phyloP scores from a whole-genome alignment of 2,329 filamentous ascomycete species.

The Davidsoniella neocaledoniae region DNA sequence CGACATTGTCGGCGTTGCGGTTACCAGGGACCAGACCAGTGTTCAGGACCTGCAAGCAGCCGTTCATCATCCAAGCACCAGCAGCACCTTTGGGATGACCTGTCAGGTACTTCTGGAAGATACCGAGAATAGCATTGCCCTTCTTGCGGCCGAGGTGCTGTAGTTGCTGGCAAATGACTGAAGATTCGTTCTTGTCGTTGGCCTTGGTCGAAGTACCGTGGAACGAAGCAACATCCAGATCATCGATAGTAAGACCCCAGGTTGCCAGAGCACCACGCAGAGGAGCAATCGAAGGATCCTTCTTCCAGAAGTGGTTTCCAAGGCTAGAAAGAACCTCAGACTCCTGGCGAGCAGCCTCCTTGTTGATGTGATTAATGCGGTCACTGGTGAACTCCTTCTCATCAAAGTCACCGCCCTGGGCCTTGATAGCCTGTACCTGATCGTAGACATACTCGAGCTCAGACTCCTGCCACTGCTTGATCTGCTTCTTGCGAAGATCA shows the following conservation, averaged over 20 bases:
- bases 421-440: constrained; percentile 80
- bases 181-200: constrained; percentile 99
- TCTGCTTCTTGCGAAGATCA: constrained; percentile 81
- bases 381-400: constrained; percentile 76
- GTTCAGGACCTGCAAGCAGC: constrained; percentile 89
- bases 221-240: constrained; percentile 90
- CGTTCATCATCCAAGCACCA: constrained; percentile 99
- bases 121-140: constrained; percentile 88
- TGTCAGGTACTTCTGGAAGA: constrained; percentile 99
- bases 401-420: constrained; percentile 54
- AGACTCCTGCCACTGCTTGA: constrained; percentile 91
- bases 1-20: constrained; percentile 94
- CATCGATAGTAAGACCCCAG: constrained; percentile 95
- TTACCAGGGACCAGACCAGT: constrained; percentile 88
- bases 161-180: constrained; percentile 91
- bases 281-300: constrained; percentile 81
- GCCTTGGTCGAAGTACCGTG: constrained; percentile 97
- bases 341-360: constrained; percentile 70
- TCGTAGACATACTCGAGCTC: constrained; percentile 87
- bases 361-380: constrained; percentile 71
- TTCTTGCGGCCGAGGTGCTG: constrained; percentile 87
- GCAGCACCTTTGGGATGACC: constrained; percentile 98
- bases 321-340: constrained; percentile 84
- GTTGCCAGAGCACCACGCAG: constrained; percentile 90
- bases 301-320: constrained; percentile 98